Percentiles rank a stretch among this genome's conserved stretches.
Conservation (phyloP, 441 rosid genomes). For the Raphanus hybrid region DNA sequence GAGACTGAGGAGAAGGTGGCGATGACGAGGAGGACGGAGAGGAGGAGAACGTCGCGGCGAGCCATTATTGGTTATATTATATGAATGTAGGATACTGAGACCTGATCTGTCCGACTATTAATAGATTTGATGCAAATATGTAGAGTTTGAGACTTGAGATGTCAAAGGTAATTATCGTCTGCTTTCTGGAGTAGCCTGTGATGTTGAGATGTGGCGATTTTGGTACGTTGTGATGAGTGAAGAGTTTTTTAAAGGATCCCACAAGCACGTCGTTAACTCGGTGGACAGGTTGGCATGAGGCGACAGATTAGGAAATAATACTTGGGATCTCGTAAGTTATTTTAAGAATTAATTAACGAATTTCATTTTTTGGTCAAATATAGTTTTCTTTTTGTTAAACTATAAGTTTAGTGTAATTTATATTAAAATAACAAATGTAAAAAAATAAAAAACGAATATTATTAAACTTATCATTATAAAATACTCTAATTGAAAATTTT, state of each 20-base stretch:
- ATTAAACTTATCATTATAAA: too few species aligned
- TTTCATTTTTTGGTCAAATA: background rate
- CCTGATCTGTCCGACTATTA: conserved; percentile 33
- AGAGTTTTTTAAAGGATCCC: conserved; percentile 8
- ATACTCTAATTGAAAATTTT: too few species aligned
- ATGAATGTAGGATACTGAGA: conserved; percentile 17
- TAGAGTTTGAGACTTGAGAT: conserved; percentile 16
- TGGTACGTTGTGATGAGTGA: background rate
- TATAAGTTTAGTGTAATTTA: too few species aligned
- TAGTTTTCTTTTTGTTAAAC: background rate
- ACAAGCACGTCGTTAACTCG: conserved; percentile 31
- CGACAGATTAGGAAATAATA: background rate
- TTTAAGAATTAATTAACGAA: background rate
- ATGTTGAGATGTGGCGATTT: conserved; percentile 25
- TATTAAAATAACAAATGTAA: too few species aligned
- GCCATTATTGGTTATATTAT: background rate
- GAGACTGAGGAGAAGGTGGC: conserved; percentile 42
- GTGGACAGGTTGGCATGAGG: conserved; percentile 22
- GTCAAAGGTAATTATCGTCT: background rate
- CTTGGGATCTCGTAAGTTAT: background rate
- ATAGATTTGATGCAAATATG: conserved; percentile 18
- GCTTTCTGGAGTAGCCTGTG: conserved; percentile 15
- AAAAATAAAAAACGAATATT: too few species aligned
- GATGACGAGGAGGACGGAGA: conserved; percentile 41
- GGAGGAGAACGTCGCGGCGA: conserved; percentile 35